phyloP scores from a whole-genome alignment of 1,139 yeast genomes.

The Kodamaea anthophila region DNA sequence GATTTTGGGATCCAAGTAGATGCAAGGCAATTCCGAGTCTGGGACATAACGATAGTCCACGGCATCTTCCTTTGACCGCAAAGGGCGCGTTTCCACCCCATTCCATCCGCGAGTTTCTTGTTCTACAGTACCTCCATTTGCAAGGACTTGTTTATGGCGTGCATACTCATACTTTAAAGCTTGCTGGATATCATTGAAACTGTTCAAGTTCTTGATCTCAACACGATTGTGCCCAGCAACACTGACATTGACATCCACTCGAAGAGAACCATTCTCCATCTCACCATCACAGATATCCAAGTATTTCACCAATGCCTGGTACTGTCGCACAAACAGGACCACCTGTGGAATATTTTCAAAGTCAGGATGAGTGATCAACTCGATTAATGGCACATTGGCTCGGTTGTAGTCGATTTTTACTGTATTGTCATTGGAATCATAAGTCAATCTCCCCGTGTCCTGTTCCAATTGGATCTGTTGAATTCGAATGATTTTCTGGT shows the following conservation, averaged over 20 bases:
- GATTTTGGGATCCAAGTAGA: constrained; percentile 39
- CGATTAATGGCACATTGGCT: constrained; percentile 81
- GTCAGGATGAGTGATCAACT: constrained; percentile 88
- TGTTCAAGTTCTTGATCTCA: constrained; percentile 84
- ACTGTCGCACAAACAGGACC: constrained; percentile 71
- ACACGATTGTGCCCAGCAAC: constrained; percentile 67
- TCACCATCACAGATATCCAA: constrained; percentile 81
- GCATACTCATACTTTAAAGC: constrained; percentile 73
- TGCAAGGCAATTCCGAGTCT: constrained; percentile 76
- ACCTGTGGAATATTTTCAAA: constrained; percentile 65
- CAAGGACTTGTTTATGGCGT: constrained; percentile 51
- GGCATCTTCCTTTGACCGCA: constrained; percentile 73
- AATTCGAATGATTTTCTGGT: constrained; percentile 42
- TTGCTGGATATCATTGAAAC: constrained; percentile 70
- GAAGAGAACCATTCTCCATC: constrained; percentile 87
- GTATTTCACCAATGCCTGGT: constrained; percentile 64
- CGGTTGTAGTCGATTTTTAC: constrained; percentile 74
- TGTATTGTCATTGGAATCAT: constrained; percentile 40
- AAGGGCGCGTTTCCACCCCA: constrained; percentile 57
- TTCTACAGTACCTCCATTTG: constrained; percentile 22
- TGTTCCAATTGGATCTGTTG: constrained; percentile 86
- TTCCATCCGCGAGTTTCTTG: constrained; percentile 94
- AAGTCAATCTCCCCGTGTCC: constrained; percentile 83
- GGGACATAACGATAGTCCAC: constrained; percentile 92
- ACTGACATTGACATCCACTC: constrained; percentile 90